Conservation (phyloP, 2,329 filamentous ascomycete species). For the Chrysoporthe cubensis region DNA sequence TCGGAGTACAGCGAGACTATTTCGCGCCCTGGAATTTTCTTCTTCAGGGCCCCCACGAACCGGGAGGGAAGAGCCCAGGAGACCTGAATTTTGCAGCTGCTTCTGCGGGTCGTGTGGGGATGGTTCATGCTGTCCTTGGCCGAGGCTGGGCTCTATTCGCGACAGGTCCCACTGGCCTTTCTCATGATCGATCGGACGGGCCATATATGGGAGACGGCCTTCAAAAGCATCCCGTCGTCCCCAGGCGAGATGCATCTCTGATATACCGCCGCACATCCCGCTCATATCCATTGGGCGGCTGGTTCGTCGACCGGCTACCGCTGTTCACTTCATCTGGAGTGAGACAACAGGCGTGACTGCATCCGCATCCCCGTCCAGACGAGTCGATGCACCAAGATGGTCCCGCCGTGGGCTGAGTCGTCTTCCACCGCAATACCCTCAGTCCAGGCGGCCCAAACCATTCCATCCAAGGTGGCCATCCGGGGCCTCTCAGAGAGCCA, state of each 20-base stretch:
- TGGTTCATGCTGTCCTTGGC: neutral
- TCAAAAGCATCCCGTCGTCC: too few species aligned
- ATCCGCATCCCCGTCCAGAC: neutral
- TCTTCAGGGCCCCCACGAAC: too few species aligned
- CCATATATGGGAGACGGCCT: neutral
- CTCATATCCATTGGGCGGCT: too few species aligned
- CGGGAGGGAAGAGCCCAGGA: neutral
- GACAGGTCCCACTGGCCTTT: neutral
- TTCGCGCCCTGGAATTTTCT: too few species aligned
- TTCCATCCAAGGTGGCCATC: neutral
- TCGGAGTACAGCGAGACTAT: too few species aligned
- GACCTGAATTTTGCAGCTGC: neutral
- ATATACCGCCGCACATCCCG: too few species aligned
- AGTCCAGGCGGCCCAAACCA: neutral
- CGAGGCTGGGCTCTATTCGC: neutral
- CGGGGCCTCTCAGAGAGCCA: conserved; percentile 11
- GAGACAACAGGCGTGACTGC: too few species aligned
- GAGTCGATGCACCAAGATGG: conserved; percentile 2
- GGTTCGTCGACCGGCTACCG: too few species aligned
- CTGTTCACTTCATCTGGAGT: neutral
- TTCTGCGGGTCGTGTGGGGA: neutral
- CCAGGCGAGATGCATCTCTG: too few species aligned
- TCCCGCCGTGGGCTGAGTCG: neutral
- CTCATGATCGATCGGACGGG: neutral
- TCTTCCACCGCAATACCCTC: neutral